Base-by-base conservation (phyloP, 2,329 filamentous ascomycete species). In the Acrocalymma vagum region DNA sequence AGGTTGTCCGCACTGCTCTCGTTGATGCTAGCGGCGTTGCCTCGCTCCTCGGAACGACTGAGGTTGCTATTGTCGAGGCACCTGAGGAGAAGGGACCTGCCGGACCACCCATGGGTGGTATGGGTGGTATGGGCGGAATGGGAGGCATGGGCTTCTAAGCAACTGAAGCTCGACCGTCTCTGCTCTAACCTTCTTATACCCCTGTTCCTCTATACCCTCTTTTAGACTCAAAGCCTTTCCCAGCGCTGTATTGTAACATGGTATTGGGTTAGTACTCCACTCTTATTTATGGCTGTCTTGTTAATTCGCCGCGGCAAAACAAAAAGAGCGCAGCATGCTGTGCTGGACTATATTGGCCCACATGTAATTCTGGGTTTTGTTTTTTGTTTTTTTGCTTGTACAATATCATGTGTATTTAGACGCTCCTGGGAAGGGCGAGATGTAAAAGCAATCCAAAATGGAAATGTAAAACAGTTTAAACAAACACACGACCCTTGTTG, bases 1-100 rank as follows among this genome's bases (percentile, higher is more conserved):
- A 99, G 88, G 94, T 99, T 61, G 94, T 99, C 69, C 91, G 94
- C 65, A 99, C 94, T 52, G 93, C 90, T 67, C 86, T 99, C 45
- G 83, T 92, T 65, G 94, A 99, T 65, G 94, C 94, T 61, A 93
- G 87, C 68, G 94, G 94, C 76, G 94, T 99, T 63, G 94, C 94
- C 38, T 97, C 93, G 38, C 85, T 99, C 48, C 88, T 99, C 48
- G 94, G 94, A 70, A 99, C 94, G 55, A 99, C 94, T 47, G 94
- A 99, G 79, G 94, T 97, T 42, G 92, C 94, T 57, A 96, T 99
- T 53, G 92, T 96, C 35, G 94, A 99, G 72, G 94, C 93, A 38
- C 83, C 90, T 38, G 93, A 97, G 73, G 92, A 96, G 73, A 96
- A 96, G 87, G 82, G 69, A 30, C 62, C 77, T 80, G 47, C 75